Base-by-base conservation (phyloP, 2,329 filamentous ascomycete species). In the Penicillium sp. region DNA sequence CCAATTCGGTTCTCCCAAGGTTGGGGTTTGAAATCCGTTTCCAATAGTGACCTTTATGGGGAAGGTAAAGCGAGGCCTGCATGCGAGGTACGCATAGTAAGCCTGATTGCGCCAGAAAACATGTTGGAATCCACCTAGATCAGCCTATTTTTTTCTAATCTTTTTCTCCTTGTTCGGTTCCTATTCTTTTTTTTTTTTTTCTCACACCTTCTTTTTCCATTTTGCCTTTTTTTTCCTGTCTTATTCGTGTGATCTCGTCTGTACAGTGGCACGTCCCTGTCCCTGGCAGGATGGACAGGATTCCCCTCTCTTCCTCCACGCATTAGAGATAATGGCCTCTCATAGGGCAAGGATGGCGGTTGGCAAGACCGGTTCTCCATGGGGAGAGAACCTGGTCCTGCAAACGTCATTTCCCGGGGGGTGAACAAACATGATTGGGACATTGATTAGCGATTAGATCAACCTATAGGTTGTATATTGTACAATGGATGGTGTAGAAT, bases 21-120 rank as follows among this genome's bases (percentile, higher is more conserved):
- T 23, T 35, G 32, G 32, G 13, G 27, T 36, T 45, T 39, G 16
- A 30, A 45, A 41, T 8, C 34, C 8, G 14, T 35, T 45, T 16
- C 3, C 7, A 29, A 16, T 34, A 3, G 27, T 46, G 7, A 18
- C 23, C 3, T 23, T 23, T 23, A 27, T 29, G 4, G 18, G 61
- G 61, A 63, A 63, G 59, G 61, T 63, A 51, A 47, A 48, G 53
- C 61, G 61, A 63, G 55, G 34, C 43, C 39, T 57, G 54, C 47
- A 56, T 49, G 34, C 19, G 34, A 49, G 34, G 47, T 42, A 49
- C 46, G 36, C 46, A 53, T 38, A 59, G 46, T 23, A 44, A 27
- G 8, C 39, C 59, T 55, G 45, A 51, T 54, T 48, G 57, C 59
- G 47, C 57, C 52, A 56, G 55, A 52, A 45, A 57, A 55, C 47